Evolutionary conservation across 2,329 filamentous ascomycete genomes (phyloP), one percentile per base, ranked within the genome.

Genomic region (Fonsecaea pugnacius): DNA sequence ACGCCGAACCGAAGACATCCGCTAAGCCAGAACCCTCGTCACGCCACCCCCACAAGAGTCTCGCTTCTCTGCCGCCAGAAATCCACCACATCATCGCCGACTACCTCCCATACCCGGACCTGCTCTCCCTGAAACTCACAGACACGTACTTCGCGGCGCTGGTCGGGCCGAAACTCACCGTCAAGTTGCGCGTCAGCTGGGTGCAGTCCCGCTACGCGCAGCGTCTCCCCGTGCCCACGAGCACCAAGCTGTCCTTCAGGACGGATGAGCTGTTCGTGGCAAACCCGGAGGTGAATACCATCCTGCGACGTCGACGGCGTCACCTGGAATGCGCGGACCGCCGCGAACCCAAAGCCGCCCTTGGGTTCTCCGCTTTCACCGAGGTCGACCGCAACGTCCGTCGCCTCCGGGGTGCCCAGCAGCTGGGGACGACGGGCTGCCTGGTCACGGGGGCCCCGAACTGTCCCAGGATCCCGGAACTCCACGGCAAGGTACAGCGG

Each of bases 21-120:
- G 33, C 16, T 8, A 14, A 18, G 14, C 16, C 21, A 14, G 21
- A 48, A 48, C 2, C 3, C 9, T 24, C 43, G 2, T 48, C 43
- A 24, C 21, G 4, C 8, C 16, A 48, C 21, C 3, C n/a, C 46
- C n/a, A 14, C 30, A 52, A 27, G 80, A 50, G 84, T 89, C 89
- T 75, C 51, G 53, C 72, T 36, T 46, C 57, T 12, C 71, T 77
- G 3, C 75, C 76, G 10, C 68, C 73, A 0, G 75, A 77, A 65
- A 64, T 77, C 24, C 74, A 75, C 38, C 62, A 71, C 24, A 59
- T 70, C 1, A 73, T 77, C 36, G 48, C 66, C 38, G 50, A 63
- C 7, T 32, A 71, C 18, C 71, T 77, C 48, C 53, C 51, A 2
- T 70, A 75, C 58, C 70, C 71, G 35, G 72, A 74, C 55, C 8